Percentiles rank a stretch among this genome's conserved stretches.
phyloP scores from a whole-genome alignment of 495 filamentous ascomycete species.

The Trichoderma parareesei region DNA sequence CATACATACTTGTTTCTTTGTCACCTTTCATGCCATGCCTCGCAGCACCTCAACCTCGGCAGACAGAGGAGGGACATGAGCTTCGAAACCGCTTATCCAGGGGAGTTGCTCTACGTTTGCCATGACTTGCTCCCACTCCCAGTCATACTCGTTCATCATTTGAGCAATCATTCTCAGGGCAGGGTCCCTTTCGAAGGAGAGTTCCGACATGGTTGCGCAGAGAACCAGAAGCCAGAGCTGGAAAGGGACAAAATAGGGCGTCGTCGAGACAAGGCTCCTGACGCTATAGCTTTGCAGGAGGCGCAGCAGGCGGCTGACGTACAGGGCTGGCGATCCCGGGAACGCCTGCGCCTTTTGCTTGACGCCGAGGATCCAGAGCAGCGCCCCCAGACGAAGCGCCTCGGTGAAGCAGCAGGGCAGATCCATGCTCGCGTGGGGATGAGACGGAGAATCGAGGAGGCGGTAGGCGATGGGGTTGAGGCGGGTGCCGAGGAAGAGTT shows the following conservation, averaged over 20 bases:
- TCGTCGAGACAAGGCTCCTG: not conserved
- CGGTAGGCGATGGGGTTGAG: not conserved
- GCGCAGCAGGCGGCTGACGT: not conserved
- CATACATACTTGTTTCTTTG: not conserved
- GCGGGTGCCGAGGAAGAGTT: not conserved
- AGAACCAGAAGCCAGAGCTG: not conserved
- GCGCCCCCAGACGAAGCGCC: not conserved
- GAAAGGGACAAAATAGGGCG: not conserved
- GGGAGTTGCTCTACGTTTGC: not conserved
- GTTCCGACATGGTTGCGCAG: not conserved
- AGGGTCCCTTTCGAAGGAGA: not conserved
- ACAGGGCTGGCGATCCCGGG: not conserved
- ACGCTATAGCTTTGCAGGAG: not conserved
- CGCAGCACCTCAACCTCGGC: not conserved
- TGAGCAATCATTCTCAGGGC: not conserved
- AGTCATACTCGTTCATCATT: not conserved
- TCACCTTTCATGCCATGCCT: not conserved
- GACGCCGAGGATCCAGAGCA: conserved; percentile 1
- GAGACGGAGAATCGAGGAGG: not conserved
- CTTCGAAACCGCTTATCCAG: not conserved
- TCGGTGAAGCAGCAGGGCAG: not conserved
- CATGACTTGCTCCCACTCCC: not conserved
- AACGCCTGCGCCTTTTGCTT: not conserved
- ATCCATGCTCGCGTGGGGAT: not conserved
- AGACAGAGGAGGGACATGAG: not conserved